Evolutionary conservation across 2,329 filamentous ascomycete species (phyloP), one percentile per base, ranked within the genome.

Genomic region (Trichoderma gracile): DNA sequence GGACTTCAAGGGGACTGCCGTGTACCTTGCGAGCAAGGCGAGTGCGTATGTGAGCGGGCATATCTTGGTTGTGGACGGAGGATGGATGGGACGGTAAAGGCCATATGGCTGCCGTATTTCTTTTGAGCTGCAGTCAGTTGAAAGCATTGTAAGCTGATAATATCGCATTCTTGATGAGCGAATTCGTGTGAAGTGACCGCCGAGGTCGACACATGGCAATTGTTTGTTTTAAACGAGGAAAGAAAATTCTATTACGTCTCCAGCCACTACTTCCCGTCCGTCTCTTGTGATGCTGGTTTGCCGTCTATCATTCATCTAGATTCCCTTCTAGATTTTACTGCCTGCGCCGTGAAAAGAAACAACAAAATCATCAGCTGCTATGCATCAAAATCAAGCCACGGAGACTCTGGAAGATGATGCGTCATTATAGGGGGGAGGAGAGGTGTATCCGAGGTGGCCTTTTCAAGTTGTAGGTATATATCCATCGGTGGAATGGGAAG

Each of bases 31-130:
- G 1, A 89, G 90, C 71, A 83, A 79, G 73, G 90, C 89, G n/a
- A 91, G 90, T 73, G 85, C 81, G 10, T 96, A 96, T 78, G 89
- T 96, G 43, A 92, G 85, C 69, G 93, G 93, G 0, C 91, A 96
- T 77, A 81, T 92, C 5, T 73, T 97, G 69, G 89, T 90, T 27
- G 91, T 97, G 53, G 93, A 97, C 77, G 93, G 93, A 8, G 93
- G 93, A 12, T 97, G 92, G 92, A 96, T 96, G 92, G 92, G 91
- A 1, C 82, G 92, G 81, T 96, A 80, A 23, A 70, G 40, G 5
- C 12, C 10, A 14, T 10, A 25, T 19, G 30, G n/a, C n/a, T n/a
- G n/a, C n/a, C n/a, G n/a, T n/a, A n/a, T n/a, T n/a, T n/a, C n/a
- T n/a, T n/a, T n/a, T n/a, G n/a, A n/a, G n/a, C n/a, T n/a, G n/a